Base-by-base conservation (phyloP, 148 eudicot genomes). In the Dianthus caryophyllus region DNA sequence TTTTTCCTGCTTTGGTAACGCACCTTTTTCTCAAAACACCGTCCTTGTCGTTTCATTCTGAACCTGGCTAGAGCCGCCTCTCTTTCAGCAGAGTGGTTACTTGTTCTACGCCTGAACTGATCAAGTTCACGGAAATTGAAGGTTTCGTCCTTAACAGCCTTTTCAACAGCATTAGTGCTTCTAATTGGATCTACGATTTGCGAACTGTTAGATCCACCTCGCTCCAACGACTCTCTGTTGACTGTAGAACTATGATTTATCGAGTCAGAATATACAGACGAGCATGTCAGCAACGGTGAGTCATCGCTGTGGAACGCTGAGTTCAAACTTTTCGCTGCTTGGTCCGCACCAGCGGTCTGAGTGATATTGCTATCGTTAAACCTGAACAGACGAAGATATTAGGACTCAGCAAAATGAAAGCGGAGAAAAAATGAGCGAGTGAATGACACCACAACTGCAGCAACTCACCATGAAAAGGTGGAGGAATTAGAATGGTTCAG, bases 1-100 rank as follows among this genome's bases (percentile, higher is more conserved):
- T 41, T 85, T 80, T 85, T 82, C 81, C 86, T 83, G 73, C 83
- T 85, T 41, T 82, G 83, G 64, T 85, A 82, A 5, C 84, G 79
- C 29, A 85, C 89, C 86, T 79, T 83, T 66, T 83, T 83, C 18
- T 77, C 83, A 72, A 52, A 83, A 73, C 83, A 77, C 31, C 86
- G 79, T 39, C 70, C 83, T 56, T 83, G 77, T 2, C 86, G 72
- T 71, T 83, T 83, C 41, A 74, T 54, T 20, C 79, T 56, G 71
- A 74, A 83, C 79, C 80, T 79, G 4, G 79, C 76, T 12, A 80
- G 74, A 63, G 86, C 86, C 8, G 86, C 86, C 75, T 74, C 79
- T 46, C 86, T 71, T 75, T 79, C 79, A 7, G 79, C 67, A 64
- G 67, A 67, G 69, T 74, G 75, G 72, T 57, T 60, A 55, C 64